Evolutionary conservation across 1,284 basidiomycete species (phyloP), one percentile per base, ranked within the genome.

Genomic region (Pholiota adiposa): DNA sequence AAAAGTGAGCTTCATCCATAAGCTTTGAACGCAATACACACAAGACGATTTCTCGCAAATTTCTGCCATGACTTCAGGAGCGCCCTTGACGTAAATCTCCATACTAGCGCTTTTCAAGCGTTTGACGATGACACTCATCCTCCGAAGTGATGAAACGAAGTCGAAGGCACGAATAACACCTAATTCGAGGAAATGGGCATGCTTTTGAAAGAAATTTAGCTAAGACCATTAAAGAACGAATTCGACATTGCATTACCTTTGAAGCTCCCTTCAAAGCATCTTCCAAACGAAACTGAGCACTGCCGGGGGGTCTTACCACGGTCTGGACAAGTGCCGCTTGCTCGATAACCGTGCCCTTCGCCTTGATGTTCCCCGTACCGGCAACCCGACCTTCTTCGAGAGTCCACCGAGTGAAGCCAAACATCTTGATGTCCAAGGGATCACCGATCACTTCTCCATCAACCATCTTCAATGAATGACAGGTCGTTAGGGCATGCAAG

Each of bases 101-200:
- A 99, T 98, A 71, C 92, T 94, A 48, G 79, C 87, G 64, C 96
- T 96, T 75, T 93, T 97, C 59, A 99, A 84, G 54, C 94, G 84
- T 75, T 98, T 99, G 69, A 98, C 97, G 58, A 99, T 87, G 27
- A 99, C 97, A 64, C 95, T 97, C 97, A 99, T 99, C 54, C 97
- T 81, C 34, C 97, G 86, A 19, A 99, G 82, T 4, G 92, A 81
- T 1, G 96, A 98, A 3, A 97, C 94, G 71, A 99, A 99, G 71
- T 99, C 97, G 69, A 97, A 99, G 0, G 93, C 95, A 38, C 96
- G 84, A 61, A 99, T 94, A 27, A 99, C 97, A 40, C 97, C 97
- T 54, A 98, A 79, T 75, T 99, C 97, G 25, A 99, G 80, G 77
- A 97, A 98, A 73, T 97, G 93, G 0, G 96, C 94, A 68, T 94